Base-by-base conservation (phyloP, 2,329 filamentous ascomycete genomes). In the Sphaceloma murrayae region DNA sequence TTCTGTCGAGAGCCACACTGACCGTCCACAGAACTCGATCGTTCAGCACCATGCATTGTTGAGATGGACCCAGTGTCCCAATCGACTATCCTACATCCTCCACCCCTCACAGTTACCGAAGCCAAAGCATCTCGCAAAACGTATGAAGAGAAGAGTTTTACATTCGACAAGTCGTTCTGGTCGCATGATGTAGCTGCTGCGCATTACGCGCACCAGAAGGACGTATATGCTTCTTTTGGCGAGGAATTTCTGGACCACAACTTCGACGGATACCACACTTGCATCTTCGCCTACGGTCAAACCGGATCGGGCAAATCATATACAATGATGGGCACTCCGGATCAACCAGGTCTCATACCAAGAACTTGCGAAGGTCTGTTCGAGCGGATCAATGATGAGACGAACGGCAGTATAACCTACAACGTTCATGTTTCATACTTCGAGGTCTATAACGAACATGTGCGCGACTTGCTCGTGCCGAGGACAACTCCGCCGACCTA, bases 231-330 rank as follows among this genome's bases (percentile, higher is more conserved):
- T 58, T 83, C 82, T 48, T 74, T 98, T 17, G 91, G 91, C 45
- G 87, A 95, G 62, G 91, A 96, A 59, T 96, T 98, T 54, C 74
- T 98, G 50, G 91, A 98, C 63, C 91, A 98, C 73, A 98, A 98
- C 67, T 98, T 98, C 57, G 88, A 95, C 60, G 91, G 91, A 51
- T 98, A 98, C 67, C 89, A 98, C 65, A 98, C 91, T 0, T 98
- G 91, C 63, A 98, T 98, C 54, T 96, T 98, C 60, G 91, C 91
- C 49, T 96, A 98, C 58, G 91, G 91, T 8, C 91, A 98, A 69
- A 98, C 91, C 0, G 91, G 91, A 17, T 94, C 88, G 1, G 91
- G 91, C 42, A 98, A 98, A 69, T 94, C 85, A 61, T 98, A 96
- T 66, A 95, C 91, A 31, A 98, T 81, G 78, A 98, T 98, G 91